Percentiles rank a stretch among this genome's conserved stretches.
These are phyloP conservation scores for Penicillium nucicola DNA, from an alignment of 495 filamentous ascomycete species.

Conservation along the genomic window DNA sequence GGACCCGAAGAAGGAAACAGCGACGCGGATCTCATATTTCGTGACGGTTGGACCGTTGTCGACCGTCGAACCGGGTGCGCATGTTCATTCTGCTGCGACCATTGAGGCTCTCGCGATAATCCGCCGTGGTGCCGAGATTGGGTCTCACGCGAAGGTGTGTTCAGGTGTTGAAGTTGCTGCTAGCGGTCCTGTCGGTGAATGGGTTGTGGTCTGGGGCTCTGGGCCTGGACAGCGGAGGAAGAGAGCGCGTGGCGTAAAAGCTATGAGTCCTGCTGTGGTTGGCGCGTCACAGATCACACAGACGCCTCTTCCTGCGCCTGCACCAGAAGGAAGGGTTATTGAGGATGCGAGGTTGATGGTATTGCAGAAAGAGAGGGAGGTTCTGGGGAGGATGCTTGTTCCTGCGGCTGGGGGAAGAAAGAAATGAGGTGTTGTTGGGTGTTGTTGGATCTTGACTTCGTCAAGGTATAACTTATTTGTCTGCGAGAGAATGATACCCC, in stretches of 20 bases:
- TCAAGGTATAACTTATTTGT: neutral
- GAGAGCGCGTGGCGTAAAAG: slow-evolving; percentile 23
- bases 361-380: slow-evolving; percentile 43
- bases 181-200: slow-evolving; percentile 29
- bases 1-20: slow-evolving; percentile 1
- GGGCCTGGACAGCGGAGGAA: slow-evolving; percentile 33
- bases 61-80: slow-evolving; percentile 31
- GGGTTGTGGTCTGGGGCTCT: slow-evolving; percentile 44
- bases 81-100: slow-evolving; percentile 32
- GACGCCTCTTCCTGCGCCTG: slow-evolving; percentile 17
- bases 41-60: slow-evolving; percentile 34
- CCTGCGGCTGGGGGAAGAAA: slow-evolving; percentile 26
- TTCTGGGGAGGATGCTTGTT: slow-evolving; percentile 36
- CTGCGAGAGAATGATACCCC: slow-evolving; percentile 3
- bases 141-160: slow-evolving; percentile 41
- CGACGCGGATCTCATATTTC: slow-evolving; percentile 34
- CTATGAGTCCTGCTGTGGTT: slow-evolving; percentile 19
- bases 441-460: neutral
- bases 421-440: slow-evolving; percentile 16
- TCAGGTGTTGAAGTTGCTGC: slow-evolving; percentile 32
- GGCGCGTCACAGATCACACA: slow-evolving; percentile 18
- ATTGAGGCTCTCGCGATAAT: slow-evolving; percentile 35
- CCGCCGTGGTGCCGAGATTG: slow-evolving; percentile 28
- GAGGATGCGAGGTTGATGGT: slow-evolving; percentile 48
- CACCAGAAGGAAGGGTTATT: slow-evolving; percentile 33